Evolutionary conservation across 1,139 yeast species (phyloP).

Genomic region (Pichia sp.): DNA sequence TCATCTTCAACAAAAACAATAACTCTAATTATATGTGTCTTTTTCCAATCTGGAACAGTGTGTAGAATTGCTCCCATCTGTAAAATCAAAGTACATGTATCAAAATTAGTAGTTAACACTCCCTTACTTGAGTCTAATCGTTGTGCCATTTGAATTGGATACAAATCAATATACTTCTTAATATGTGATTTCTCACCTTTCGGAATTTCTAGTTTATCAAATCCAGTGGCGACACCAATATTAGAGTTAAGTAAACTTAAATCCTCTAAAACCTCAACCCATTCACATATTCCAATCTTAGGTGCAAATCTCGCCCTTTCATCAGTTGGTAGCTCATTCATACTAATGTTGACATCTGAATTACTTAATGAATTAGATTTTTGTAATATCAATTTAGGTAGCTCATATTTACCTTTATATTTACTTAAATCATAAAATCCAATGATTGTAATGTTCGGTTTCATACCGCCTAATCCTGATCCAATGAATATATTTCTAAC

Average conservation of each 20-base stretch:
- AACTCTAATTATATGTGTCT: conserved; percentile 64
- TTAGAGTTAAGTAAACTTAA: conserved; percentile 87
- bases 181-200: conserved; percentile 23
- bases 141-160: conserved; percentile 95
- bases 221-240: conserved; percentile 90
- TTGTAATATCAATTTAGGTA: conserved; percentile 13
- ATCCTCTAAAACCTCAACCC: conserved; percentile 93
- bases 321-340: conserved; percentile 67
- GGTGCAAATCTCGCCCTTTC: conserved; percentile 57
- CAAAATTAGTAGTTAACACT: conserved; percentile 81
- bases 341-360: conserved; percentile 19
- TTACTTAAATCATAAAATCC: conserved; percentile 67
- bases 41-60: conserved; percentile 90
- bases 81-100: conserved; percentile 84
- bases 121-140: conserved; percentile 52
- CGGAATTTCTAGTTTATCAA: conserved; percentile 44
- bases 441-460: conserved; percentile 85
- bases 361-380: background rate
- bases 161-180: conserved; percentile 67
- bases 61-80: conserved; percentile 89
- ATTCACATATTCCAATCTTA: conserved; percentile 64
- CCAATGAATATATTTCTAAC: conserved; percentile 86
- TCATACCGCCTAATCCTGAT: conserved; percentile 95
- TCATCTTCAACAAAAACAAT: conserved; percentile 81
- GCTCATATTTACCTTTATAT: conserved; percentile 16